phyloP scores from a whole-genome alignment of 352 stramenopile genomes.

The Thalassiosira exigua region DNA sequence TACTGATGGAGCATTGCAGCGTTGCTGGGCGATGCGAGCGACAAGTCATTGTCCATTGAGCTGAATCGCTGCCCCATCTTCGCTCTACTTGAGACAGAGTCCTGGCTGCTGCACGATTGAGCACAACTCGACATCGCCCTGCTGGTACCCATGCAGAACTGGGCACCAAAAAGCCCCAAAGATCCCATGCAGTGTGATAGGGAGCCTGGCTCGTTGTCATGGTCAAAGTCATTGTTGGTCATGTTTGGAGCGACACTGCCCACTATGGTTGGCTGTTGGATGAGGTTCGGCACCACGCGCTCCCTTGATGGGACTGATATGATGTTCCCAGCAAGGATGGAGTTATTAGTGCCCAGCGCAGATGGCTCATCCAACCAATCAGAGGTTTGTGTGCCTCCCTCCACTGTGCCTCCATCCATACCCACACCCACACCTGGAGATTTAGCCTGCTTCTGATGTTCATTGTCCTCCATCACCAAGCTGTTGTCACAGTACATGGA shows the following conservation, averaged over 20 bases:
- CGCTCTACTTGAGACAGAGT: conserved; percentile 1
- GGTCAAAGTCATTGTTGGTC: not conserved
- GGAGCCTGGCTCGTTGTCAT: too few relatives aligned
- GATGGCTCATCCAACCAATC: too few relatives aligned
- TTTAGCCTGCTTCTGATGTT: not conserved
- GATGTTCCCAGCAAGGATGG: not conserved
- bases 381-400: conserved; percentile 1
- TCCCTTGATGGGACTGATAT: not conserved
- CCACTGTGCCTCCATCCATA: not conserved
- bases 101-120: conserved; percentile 34
- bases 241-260: not conserved
- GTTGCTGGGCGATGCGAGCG: not conserved
- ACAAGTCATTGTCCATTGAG: conserved; percentile 2
- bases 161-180: conserved; percentile 30
- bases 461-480: not conserved
- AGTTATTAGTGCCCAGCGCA: not conserved
- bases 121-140: conserved; percentile 31
- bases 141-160: conserved; percentile 40
- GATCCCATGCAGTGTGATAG: conserved; percentile 18
- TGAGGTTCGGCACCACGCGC: not conserved
- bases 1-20: not conserved
- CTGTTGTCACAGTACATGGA: conserved; percentile 9
- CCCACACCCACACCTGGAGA: not conserved
- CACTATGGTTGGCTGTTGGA: not conserved
- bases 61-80: conserved; percentile 4